Evolutionary conservation across 768 basidiomycete genomes (phyloP).

Genomic region (Rhizopogon salebrosus): DNA sequence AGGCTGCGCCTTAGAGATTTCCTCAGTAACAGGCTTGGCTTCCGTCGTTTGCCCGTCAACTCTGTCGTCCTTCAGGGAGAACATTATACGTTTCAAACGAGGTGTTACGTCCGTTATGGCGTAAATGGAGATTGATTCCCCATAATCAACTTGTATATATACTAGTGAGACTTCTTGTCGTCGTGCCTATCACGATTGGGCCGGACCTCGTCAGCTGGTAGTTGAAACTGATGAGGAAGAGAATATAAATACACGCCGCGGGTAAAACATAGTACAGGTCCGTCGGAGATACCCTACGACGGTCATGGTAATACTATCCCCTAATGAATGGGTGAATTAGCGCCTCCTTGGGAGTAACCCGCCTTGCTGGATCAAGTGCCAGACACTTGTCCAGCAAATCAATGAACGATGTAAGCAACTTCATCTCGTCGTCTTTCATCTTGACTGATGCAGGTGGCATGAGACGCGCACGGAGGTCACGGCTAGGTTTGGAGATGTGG

Average conservation of each 20-base stretch:
- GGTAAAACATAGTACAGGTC: slow-evolving; percentile 5
- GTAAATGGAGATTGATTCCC: neutral
- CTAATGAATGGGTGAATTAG: slow-evolving; percentile 83
- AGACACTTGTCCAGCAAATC: slow-evolving; percentile 92
- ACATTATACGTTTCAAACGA: slow-evolving; percentile 10
- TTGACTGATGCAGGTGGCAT: slow-evolving; percentile 76
- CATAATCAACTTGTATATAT: neutral
- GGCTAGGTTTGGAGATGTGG: slow-evolving; percentile 74
- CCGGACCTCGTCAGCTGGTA: slow-evolving; percentile 12
- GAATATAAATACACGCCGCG: slow-evolving; percentile 23
- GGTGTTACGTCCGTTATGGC: slow-evolving; percentile 9
- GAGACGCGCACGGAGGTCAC: slow-evolving; percentile 77
- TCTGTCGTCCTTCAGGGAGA: slow-evolving; percentile 10
- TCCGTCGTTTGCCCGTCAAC: neutral
- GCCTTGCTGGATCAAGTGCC: slow-evolving; percentile 75
- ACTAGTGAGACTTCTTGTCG: neutral
- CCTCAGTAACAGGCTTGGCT: neutral
- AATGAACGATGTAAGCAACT: slow-evolving; percentile 72
- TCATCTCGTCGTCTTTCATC: slow-evolving; percentile 85
- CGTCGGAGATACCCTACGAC: neutral
- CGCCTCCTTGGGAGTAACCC: slow-evolving; percentile 89
- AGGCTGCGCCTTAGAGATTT: neutral
- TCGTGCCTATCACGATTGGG: slow-evolving; percentile 2
- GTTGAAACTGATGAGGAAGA: slow-evolving; percentile 3
- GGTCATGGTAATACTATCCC: slow-evolving; percentile 29